Conservation (phyloP, 495 filamentous ascomycete species). For the Hypoxylon rickii region DNA sequence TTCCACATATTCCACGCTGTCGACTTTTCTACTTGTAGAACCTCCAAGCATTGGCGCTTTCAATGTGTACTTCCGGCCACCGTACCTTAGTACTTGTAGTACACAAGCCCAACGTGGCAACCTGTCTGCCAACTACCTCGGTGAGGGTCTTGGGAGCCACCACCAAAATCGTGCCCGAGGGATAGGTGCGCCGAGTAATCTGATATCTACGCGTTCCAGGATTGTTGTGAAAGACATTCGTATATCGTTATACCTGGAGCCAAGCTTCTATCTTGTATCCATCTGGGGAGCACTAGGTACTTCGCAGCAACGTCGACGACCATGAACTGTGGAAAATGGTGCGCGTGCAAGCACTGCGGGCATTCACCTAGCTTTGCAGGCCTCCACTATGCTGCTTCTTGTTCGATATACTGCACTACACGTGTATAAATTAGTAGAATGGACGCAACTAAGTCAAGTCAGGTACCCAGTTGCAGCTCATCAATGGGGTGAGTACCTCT, state of each 20-base stretch:
- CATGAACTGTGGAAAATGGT: slow-evolving; percentile 7
- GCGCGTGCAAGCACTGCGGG: slow-evolving; percentile 12
- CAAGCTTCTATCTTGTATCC: slow-evolving; percentile 9
- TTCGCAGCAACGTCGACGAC: not conserved
- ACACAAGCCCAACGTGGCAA: slow-evolving; percentile 26
- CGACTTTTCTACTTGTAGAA: slow-evolving; percentile 5
- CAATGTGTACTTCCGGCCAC: slow-evolving; percentile 1
- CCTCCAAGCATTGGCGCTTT: slow-evolving; percentile 14
- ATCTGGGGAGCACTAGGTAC: no score
- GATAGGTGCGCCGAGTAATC: slow-evolving; percentile 1
- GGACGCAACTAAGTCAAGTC: slow-evolving; percentile 23
- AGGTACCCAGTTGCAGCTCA: slow-evolving; percentile 23
- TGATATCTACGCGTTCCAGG: not conserved
- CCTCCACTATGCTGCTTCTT: slow-evolving; percentile 20
- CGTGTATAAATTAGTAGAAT: slow-evolving; percentile 24
- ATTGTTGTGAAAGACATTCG: slow-evolving; percentile 1
- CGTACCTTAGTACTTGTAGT: slow-evolving; percentile 11
- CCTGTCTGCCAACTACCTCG: slow-evolving; percentile 2
- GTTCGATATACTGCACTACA: slow-evolving; percentile 26
- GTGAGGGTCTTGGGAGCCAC: slow-evolving; percentile 8
- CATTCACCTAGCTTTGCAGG: slow-evolving; percentile 6
- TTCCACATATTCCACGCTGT: not conserved
- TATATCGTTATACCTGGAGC: slow-evolving; percentile 10
- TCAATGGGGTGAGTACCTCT: slow-evolving; percentile 6
- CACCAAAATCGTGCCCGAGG: not conserved